phyloP scores from a whole-genome alignment of 768 basidiomycete genomes.

The Lactarius hatsudake region DNA sequence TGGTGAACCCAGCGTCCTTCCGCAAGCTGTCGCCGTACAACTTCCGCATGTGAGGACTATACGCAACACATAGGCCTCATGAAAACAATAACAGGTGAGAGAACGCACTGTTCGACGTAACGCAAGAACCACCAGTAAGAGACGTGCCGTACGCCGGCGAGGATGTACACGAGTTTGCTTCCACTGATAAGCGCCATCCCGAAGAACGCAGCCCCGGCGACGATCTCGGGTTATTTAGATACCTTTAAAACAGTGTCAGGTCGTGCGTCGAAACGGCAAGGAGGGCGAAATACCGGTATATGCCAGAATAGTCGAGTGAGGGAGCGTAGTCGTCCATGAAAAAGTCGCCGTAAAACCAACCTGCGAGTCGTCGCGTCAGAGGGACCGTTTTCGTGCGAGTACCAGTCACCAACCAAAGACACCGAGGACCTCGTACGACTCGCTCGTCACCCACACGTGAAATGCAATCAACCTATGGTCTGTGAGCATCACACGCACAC shows the following conservation, averaged over 20 bases:
- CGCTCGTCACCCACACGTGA: slow-evolving; percentile 88
- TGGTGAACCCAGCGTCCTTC: slow-evolving; percentile 95
- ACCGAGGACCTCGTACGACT: slow-evolving; percentile 90
- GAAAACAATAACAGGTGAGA: neutral
- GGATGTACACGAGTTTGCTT: slow-evolving; percentile 82
- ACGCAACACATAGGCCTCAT: neutral
- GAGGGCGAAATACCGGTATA: slow-evolving; percentile 67
- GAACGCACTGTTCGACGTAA: slow-evolving; percentile 82
- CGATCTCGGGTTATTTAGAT: slow-evolving; percentile 91
- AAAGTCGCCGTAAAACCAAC: slow-evolving; percentile 99
- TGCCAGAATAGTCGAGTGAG: slow-evolving; percentile 91
- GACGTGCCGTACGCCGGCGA: slow-evolving; percentile 82
- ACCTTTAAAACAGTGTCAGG: slow-evolving; percentile 42
- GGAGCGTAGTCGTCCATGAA: slow-evolving; percentile 93
- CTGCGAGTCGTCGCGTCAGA: slow-evolving; percentile 37
- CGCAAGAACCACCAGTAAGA: slow-evolving; percentile 97
- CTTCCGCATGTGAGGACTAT: slow-evolving; percentile 96
- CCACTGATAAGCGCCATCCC: slow-evolving; percentile 90
- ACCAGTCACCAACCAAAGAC: slow-evolving; percentile 64
- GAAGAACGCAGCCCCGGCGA: slow-evolving; percentile 95
- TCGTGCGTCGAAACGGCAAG: neutral
- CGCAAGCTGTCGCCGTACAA: slow-evolving; percentile 91
- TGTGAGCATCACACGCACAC: slow-evolving; percentile 8
- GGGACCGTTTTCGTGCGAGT: neutral
- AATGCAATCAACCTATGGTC: slow-evolving; percentile 70